These are phyloP conservation scores for Plasmodium yoelii DNA, from an alignment of 169 alveolate species.

Conservation along the genomic window DNA sequence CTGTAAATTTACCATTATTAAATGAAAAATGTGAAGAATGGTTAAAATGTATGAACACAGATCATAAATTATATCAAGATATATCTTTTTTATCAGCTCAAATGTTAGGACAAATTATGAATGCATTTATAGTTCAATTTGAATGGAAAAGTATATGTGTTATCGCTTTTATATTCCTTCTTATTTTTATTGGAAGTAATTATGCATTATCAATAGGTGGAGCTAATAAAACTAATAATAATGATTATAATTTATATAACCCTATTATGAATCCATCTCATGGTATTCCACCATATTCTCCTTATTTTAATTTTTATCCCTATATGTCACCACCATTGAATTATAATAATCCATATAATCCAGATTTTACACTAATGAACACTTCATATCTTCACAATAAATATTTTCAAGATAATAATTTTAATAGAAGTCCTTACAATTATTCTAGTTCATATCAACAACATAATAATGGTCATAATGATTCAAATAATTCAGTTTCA, in stretches of 20 bases:
- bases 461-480: constrained; percentile 14
- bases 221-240: constrained; percentile 17
- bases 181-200: constrained; percentile 75
- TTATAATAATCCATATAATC: constrained; percentile 22
- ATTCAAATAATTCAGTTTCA: constrained; percentile 9
- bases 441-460: constrained; percentile 2
- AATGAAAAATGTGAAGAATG: constrained; percentile 76
- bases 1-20: constrained; percentile 63
- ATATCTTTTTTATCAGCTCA: constrained; percentile 73
- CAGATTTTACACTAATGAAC: constrained; percentile 34
- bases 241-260: constrained; percentile 9
- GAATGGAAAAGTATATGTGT: constrained; percentile 77
- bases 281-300: constrained; percentile 23
- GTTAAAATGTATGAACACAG: constrained; percentile 70
- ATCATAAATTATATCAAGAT: constrained; percentile 71
- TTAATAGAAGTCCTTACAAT: constrained; percentile 14
- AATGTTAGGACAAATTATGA: constrained; percentile 71
- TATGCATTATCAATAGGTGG: constrained; percentile 73
- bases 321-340: constrained; percentile 23
- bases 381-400: constrained; percentile 11
- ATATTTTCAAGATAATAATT: constrained; percentile 9
- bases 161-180: constrained; percentile 72
- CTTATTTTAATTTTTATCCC: constrained; percentile 47
- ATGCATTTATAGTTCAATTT: constrained; percentile 74
- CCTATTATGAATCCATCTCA: constrained; percentile 4